These are phyloP conservation scores for Pseudopyricularia javanii DNA, from an alignment of 2,329 filamentous ascomycete genomes.

Conservation along the genomic window DNA sequence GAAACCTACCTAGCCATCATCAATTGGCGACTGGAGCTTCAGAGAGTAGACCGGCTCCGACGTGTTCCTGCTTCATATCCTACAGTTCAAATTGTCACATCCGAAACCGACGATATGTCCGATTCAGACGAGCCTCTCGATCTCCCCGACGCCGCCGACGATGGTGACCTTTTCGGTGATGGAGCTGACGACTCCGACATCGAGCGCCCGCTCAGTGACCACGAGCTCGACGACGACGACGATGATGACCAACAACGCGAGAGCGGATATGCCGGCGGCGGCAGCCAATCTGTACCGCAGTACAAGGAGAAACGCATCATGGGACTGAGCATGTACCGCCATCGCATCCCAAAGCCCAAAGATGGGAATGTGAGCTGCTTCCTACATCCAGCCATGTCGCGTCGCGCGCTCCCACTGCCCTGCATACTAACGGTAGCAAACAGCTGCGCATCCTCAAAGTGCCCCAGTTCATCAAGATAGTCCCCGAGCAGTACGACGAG, in stretches of 20 bases:
- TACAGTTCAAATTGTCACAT: constrained; percentile 17
- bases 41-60: too few species aligned
- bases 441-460: constrained; percentile 60
- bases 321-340: constrained; percentile 54
- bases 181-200: constrained; percentile 49
- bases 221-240: constrained; percentile 40
- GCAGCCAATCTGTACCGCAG: constrained; percentile 11
- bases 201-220: constrained; percentile 51
- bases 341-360: constrained; percentile 57
- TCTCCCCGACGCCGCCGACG: constrained; percentile 36
- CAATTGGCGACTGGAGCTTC: too few species aligned
- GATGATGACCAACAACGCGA: constrained; percentile 32
- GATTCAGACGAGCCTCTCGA: constrained; percentile 40
- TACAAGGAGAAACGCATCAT: constrained; percentile 45
- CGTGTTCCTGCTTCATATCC: constrained; percentile 10
- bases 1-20: too few species aligned
- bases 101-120: constrained; percentile 24
- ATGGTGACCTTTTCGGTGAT: constrained; percentile 51
- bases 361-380: constrained; percentile 50
- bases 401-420: not conserved
- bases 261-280: constrained; percentile 24
- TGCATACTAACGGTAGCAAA: not conserved
- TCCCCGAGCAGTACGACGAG: constrained; percentile 54
- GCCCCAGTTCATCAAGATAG: constrained; percentile 59
- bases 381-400: not conserved